These are phyloP conservation scores for Chrysochromulina parva DNA, from an alignment of 78 protist genomes.

Conservation along the genomic window DNA sequence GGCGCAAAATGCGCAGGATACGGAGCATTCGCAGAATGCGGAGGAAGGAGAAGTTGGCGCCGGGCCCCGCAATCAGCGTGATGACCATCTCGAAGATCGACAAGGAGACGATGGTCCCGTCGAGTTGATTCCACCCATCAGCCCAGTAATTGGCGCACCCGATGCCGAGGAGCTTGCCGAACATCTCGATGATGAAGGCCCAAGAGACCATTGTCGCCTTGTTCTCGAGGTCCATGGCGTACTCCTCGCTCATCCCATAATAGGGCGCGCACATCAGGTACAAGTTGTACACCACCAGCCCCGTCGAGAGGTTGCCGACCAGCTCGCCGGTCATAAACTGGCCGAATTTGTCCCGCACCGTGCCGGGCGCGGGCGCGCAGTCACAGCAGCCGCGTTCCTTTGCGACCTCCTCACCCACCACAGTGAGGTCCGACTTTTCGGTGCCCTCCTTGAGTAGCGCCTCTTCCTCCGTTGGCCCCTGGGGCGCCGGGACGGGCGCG, in stretches of 20 bases:
- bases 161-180: slow-evolving; percentile 6
- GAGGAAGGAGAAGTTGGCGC: neutral
- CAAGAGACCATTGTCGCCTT: neutral
- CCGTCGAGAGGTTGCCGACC: neutral
- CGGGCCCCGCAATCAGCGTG: neutral
- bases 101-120: slow-evolving; percentile 7
- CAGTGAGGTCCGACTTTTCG: too few relatives aligned
- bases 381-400: too few relatives aligned
- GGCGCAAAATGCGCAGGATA: slow-evolving; percentile 16
- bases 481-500: too few relatives aligned
- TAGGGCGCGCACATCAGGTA: neutral
- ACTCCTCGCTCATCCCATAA: neutral
- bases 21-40: slow-evolving; percentile 6
- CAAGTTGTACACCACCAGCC: neutral
- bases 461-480: too few relatives aligned
- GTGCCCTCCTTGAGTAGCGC: too few relatives aligned
- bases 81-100: neutral
- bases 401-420: too few relatives aligned
- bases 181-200: slow-evolving; percentile 27
- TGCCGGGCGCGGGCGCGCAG: too few relatives aligned
- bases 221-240: too few relatives aligned
- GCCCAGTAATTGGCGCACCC: slow-evolving; percentile 12
- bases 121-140: slow-evolving; percentile 25
- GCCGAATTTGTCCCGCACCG: too few relatives aligned
- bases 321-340: too few relatives aligned